Base-by-base conservation (phyloP, 1,139 yeast genomes). In the Sugiyamaella grinbergsii region DNA sequence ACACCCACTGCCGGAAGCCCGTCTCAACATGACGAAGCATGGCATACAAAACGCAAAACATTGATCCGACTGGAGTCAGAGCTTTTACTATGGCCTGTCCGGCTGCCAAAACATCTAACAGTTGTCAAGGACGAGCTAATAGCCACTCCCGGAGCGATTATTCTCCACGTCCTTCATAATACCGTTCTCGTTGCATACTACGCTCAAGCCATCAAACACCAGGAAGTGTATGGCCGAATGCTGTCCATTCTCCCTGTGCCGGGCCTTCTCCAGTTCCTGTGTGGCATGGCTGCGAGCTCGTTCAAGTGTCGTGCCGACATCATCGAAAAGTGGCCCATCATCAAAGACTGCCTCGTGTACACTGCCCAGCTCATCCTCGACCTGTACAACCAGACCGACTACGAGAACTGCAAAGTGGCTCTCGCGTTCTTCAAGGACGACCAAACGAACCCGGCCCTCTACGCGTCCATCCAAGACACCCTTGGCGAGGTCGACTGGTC, bases 251-350 rank as follows among this genome's bases (percentile, higher is more conserved):
- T 47, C 10, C 60, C 62, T 4, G 59, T 58, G 4, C 61, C 62
- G 3, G 62, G 62, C 11, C 34, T 58, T 29, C 41, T 58, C 13
- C 62, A 58, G 39, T 58, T 58, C 37, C 48, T 58, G 16, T 50
- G 56, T 22, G 62, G 61, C 2, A 58, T 58, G 61, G 61, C 60
- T 15, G 51, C 55, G 23, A 55, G 58, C 37, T 50, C 59, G n/a
- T 54, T 58, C 52, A 56, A 55, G 28, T 54, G 55, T 24, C 57
- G 54, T 1, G 49, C 54, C 1, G 57, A 50, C 11, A 52, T 57
- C 32, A 50, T 51, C 19, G 51, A 47, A 11, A 52, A 53, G 24
- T 58, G 61, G 61, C 60, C 60, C 19, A 31, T 53, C 15, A 42
- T 58, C 23, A 51, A 52, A 3, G 55, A 57, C 31, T 53, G 51